Percentiles rank a stretch among this genome's conserved stretches.
phyloP scores from a whole-genome alignment of 108 stramenopile genomes.

The Thalassiosira profunda region DNA sequence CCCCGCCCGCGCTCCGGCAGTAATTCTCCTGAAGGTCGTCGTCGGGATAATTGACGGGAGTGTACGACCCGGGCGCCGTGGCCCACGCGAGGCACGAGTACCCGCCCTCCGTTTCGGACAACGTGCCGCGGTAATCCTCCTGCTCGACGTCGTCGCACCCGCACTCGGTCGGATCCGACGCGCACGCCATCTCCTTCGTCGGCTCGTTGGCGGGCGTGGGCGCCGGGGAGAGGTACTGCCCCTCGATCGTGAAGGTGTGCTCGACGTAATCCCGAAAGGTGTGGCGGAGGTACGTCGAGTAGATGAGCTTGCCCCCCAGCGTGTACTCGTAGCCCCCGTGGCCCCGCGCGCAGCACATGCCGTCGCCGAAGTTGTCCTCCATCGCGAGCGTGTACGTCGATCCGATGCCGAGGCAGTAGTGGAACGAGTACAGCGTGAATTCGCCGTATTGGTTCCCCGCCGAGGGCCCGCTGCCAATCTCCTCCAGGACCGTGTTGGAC shows the following conservation, averaged over 20 bases:
- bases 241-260: slow-evolving; percentile 39
- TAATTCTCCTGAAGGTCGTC: slow-evolving; percentile 2
- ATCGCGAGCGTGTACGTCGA: slow-evolving; percentile 24
- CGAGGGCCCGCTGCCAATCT: slow-evolving; percentile 32
- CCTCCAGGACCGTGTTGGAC: neutral
- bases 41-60: neutral
- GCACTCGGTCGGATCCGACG: neutral
- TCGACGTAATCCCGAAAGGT: slow-evolving; percentile 50
- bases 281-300: slow-evolving; percentile 16
- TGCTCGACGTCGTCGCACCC: slow-evolving; percentile 8
- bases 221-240: slow-evolving; percentile 22
- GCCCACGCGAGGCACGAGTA: slow-evolving; percentile 10
- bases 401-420: slow-evolving; percentile 39
- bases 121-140: slow-evolving; percentile 16
- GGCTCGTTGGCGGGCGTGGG: neutral
- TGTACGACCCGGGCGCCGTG: too few species aligned
- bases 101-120: slow-evolving; percentile 4
- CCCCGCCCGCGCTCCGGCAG: slow-evolving; percentile 17
- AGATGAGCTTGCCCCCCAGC: slow-evolving; percentile 10
- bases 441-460: slow-evolving; percentile 25
- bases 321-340: slow-evolving; percentile 42
- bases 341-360: slow-evolving; percentile 44
- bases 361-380: slow-evolving; percentile 52
- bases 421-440: slow-evolving; percentile 31
- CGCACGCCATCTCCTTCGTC: neutral